Base-by-base conservation (phyloP, 768 basidiomycete genomes). In the Megacollybia marginata region DNA sequence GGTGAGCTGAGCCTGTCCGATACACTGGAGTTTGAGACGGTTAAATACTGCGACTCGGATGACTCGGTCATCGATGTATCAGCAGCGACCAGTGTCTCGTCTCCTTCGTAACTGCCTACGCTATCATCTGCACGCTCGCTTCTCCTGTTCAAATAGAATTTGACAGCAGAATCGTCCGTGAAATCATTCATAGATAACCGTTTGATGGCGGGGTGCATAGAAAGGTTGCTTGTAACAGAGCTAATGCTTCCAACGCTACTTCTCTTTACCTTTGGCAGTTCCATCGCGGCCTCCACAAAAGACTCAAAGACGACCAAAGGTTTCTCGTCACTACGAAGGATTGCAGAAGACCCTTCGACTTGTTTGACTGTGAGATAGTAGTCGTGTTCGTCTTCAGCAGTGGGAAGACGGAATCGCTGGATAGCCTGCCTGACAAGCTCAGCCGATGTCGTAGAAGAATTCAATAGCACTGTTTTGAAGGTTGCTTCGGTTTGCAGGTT, bases 131-230 rank as follows among this genome's bases (percentile, higher is more conserved):
- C 58, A 1, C 55, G 56, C 12, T 57, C 59, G 5, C 66, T 59
- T 23, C 76, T 71, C 48, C 89, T 73, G 63, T 97, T 92, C 54
- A 98, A 66, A 67, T 96, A 99, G 66, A 98, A 88, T 66, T 97
- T 98, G 68, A 98, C 94, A 0, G 87, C 84, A 4, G 93, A 92
- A 62, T 98, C 96, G 57, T 99, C 96, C 40, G 89, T 89, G 61
- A 94, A 98, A 62, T 98, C 96, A 58, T 94, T 96, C 92, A 96
- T 95, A 42, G 88, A 82, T 36, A 98, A 70, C 62, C 88, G 90
- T 61, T 82, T 85, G 66, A 98, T 99, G 13, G 96, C 94, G 15
- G 95, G 94, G 61, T 97, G 91, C 80, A 90, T 85, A 4, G 88
- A 89, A 23, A 98, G 73, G 61, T 94, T 93, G 61, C 90, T 93